Percentiles rank a stretch among this genome's conserved stretches.
Evolutionary conservation across 352 stramenopile genomes (phyloP).

Genomic region (Stephanocyclus meneghinianus): DNA sequence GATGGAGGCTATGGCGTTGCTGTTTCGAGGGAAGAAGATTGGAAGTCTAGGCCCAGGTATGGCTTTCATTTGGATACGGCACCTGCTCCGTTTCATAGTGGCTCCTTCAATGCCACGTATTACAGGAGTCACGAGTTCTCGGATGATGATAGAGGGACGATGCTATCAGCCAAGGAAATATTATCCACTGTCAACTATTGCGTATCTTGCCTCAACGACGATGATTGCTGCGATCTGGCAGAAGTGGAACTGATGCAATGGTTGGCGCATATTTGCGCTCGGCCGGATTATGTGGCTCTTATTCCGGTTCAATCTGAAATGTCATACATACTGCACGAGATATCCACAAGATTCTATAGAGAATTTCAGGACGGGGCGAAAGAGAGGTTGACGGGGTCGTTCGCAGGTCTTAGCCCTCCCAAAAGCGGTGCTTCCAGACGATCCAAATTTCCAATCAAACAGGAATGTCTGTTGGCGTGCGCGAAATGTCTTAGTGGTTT

Average conservation of each 20-base stretch:
- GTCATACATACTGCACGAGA: conserved; percentile 56
- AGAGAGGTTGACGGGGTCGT: not conserved
- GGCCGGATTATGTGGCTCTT: conserved; percentile 63
- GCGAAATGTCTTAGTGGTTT: conserved; percentile 48
- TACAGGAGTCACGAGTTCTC: conserved; percentile 26
- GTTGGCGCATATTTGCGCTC: conserved; percentile 62
- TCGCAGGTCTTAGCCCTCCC: not conserved
- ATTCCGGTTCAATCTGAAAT: conserved; percentile 51
- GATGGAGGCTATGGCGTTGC: conserved; percentile 30
- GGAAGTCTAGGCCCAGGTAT: conserved; percentile 45
- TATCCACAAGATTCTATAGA: conserved; percentile 34
- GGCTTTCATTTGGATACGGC: conserved; percentile 46
- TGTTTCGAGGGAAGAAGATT: conserved; percentile 27
- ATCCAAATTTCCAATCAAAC: conserved; percentile 1
- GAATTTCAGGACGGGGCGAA: conserved; percentile 21
- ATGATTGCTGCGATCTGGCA: conserved; percentile 40
- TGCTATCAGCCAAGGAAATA: conserved; percentile 59
- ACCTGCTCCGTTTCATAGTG: not conserved
- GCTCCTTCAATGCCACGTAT: conserved; percentile 32
- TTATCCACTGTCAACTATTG: conserved; percentile 60
- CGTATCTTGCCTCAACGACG: conserved; percentile 60
- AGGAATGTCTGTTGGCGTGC: conserved; percentile 35
- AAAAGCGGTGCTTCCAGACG: not conserved
- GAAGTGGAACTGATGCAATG: conserved; percentile 64
- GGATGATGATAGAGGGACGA: conserved; percentile 26